Conservation (phyloP, 140 eudicot genomes). For the Stevia rebaudiana region DNA sequence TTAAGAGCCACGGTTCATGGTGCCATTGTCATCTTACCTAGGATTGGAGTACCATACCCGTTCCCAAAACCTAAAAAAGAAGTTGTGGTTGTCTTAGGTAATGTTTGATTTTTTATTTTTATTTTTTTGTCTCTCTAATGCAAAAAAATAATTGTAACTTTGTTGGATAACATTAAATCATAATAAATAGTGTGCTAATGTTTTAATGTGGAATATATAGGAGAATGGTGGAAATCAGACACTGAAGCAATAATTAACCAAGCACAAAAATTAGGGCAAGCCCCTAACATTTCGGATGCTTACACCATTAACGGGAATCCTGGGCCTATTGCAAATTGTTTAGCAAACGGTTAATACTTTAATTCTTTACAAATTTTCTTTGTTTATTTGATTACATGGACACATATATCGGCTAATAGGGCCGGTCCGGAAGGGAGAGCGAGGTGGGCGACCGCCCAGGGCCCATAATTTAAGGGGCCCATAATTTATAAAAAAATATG, state of each 20-base stretch:
- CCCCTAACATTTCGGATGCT: constrained; percentile 72
- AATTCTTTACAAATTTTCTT: no score
- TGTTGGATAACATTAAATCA: not conserved
- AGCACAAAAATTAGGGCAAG: constrained; percentile 43
- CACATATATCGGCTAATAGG: no score
- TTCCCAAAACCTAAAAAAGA: constrained; percentile 49
- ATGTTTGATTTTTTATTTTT: not conserved
- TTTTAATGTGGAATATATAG: constrained; percentile 13
- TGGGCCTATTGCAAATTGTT: constrained; percentile 43
- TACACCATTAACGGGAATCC: constrained; percentile 66
- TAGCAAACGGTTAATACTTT: constrained; percentile 32
- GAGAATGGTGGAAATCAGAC: constrained; percentile 86
- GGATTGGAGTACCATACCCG: constrained; percentile 49
- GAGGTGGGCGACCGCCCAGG: no score
- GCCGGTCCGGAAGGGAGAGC: no score
- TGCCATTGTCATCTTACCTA: constrained; percentile 52
- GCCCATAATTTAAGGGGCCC: no score
- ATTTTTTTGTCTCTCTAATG: not conserved
- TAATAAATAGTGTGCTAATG: not conserved
- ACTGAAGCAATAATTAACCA: constrained; percentile 55
- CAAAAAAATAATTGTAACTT: not conserved
- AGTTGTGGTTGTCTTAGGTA: constrained; percentile 42
- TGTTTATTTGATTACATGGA: not conserved
- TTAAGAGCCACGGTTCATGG: constrained; percentile 59
- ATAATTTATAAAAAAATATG: no score